Evolutionary conservation across 2,329 filamentous ascomycete species (phyloP).

Genomic region (Akanthomyces lecanii): DNA sequence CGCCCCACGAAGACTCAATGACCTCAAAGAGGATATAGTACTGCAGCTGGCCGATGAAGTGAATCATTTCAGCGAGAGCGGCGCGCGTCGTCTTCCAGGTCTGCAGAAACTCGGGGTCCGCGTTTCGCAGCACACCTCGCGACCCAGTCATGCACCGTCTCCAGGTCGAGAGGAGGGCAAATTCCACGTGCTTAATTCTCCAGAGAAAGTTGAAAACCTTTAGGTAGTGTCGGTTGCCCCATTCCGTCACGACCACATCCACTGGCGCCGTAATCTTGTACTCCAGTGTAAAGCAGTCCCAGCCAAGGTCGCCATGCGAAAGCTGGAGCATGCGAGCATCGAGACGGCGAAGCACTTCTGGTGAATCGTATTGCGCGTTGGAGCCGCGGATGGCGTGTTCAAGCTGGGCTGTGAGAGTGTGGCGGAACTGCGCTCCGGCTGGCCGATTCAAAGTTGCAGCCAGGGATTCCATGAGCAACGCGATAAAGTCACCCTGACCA

Average conservation of each 20-base stretch:
- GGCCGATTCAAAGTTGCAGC: conserved; percentile 89
- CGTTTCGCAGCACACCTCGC: conserved; percentile 78
- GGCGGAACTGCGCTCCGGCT: conserved; percentile 93
- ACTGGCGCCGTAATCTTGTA: conserved; percentile 97
- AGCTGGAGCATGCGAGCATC: conserved; percentile 98
- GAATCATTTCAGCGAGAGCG: conserved; percentile 93
- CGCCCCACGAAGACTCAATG: conserved; percentile 93
- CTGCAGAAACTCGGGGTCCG: conserved; percentile 62
- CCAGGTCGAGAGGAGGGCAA: conserved; percentile 87
- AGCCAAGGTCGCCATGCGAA: conserved; percentile 93
- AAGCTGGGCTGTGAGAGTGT: conserved; percentile 94
- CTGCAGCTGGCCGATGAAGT: conserved; percentile 94
- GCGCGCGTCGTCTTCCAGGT: conserved; percentile 91
- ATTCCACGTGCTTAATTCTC: conserved; percentile 97
- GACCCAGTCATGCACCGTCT: conserved; percentile 93
- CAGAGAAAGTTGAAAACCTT: conserved; percentile 99
- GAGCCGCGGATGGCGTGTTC: conserved; percentile 96
- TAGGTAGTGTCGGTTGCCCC: conserved; percentile 92
- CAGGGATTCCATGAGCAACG: conserved; percentile 92
- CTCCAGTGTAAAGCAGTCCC: conserved; percentile 98
- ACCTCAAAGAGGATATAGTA: conserved; percentile 99
- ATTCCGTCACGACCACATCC: conserved; percentile 94
- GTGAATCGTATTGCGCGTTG: conserved; percentile 91
- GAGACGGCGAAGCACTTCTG: conserved; percentile 83
- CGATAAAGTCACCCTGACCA: conserved; percentile 95